phyloP scores from a whole-genome alignment of 2,329 filamentous ascomycete genomes.

The Chrysoporthe cubensis region DNA sequence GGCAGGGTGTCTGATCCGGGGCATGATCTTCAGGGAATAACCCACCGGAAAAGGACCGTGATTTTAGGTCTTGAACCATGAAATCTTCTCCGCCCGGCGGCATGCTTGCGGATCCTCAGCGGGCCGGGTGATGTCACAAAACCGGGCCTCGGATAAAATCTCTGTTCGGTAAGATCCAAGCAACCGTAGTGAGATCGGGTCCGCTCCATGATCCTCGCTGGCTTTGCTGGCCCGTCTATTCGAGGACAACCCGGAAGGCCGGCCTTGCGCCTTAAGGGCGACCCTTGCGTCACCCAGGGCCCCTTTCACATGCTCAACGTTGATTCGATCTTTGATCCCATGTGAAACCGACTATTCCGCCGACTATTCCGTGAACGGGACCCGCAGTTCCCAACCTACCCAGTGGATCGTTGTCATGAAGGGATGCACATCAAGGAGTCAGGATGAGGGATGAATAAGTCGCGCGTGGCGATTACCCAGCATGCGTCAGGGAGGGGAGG shows the following conservation, averaged over 20 bases:
- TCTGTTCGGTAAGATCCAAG: constrained; percentile 27
- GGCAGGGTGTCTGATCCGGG: background rate
- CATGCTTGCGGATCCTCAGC: constrained; percentile 25
- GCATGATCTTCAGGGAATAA: constrained; percentile 2
- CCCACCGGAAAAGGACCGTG: constrained; percentile 26
- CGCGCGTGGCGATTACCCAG: background rate
- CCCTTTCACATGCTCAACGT: constrained; percentile 27
- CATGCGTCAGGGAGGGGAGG: background rate
- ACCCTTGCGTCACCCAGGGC: constrained; percentile 4
- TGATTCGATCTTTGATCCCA: constrained; percentile 15
- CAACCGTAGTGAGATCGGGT: constrained; percentile 6
- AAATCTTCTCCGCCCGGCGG: constrained; percentile 15
- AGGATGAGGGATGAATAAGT: background rate
- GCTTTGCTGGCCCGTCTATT: background rate
- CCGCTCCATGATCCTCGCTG: background rate
- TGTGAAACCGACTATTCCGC: constrained; percentile 9
- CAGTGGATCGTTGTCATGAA: background rate
- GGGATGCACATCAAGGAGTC: background rate
- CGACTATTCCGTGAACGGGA: constrained; percentile 4
- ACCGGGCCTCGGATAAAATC: constrained; percentile 26
- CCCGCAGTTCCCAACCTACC: constrained; percentile 5
- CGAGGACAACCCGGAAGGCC: constrained; percentile 14
- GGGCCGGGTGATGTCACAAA: constrained; percentile 28
- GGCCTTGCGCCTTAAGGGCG: background rate
- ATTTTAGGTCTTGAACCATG: constrained; percentile 3